Conservation (phyloP, 768 basidiomycete genomes). For the Kwoniella shandongensis region DNA sequence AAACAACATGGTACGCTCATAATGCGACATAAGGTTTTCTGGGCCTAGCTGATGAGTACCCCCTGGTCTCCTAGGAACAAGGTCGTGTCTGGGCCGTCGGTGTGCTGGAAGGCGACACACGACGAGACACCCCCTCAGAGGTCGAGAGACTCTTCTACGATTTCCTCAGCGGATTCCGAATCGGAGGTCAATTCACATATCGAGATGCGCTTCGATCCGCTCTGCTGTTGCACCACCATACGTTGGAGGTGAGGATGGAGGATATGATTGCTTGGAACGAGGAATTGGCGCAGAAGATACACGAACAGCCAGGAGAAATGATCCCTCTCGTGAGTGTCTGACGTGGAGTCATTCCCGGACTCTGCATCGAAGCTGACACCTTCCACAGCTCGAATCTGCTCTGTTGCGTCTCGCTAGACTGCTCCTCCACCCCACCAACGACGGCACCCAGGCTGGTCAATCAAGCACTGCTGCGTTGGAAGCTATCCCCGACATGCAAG, state of each 20-base stretch:
- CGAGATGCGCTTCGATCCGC: constrained; percentile 88
- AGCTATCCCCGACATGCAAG: constrained; percentile 72
- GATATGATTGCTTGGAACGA: constrained; percentile 75
- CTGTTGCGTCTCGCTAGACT: constrained; percentile 77
- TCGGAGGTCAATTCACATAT: constrained; percentile 88
- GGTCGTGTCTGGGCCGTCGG: constrained; percentile 21
- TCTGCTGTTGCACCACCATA: constrained; percentile 79
- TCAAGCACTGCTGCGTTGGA: constrained; percentile 35
- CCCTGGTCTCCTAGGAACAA: constrained; percentile 12
- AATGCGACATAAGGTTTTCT: too few species aligned
- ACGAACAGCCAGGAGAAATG: constrained; percentile 83
- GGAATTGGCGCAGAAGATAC: constrained; percentile 85
- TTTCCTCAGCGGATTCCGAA: constrained; percentile 82
- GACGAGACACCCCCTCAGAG: constrained; percentile 70
- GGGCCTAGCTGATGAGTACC: too few species aligned
- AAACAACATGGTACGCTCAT: not conserved
- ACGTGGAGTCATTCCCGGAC: too few species aligned
- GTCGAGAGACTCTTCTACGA: constrained; percentile 76
- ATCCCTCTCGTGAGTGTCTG: constrained; percentile 74
- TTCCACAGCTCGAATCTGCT: constrained; percentile 80
- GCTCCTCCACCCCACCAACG: constrained; percentile 73
- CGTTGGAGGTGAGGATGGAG: constrained; percentile 81
- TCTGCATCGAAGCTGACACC: not conserved
- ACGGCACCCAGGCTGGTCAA: constrained; percentile 56
- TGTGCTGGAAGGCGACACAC: constrained; percentile 15